These are phyloP conservation scores for Suillus subluteus DNA, from an alignment of 768 basidiomycete genomes.

Conservation along the genomic window DNA sequence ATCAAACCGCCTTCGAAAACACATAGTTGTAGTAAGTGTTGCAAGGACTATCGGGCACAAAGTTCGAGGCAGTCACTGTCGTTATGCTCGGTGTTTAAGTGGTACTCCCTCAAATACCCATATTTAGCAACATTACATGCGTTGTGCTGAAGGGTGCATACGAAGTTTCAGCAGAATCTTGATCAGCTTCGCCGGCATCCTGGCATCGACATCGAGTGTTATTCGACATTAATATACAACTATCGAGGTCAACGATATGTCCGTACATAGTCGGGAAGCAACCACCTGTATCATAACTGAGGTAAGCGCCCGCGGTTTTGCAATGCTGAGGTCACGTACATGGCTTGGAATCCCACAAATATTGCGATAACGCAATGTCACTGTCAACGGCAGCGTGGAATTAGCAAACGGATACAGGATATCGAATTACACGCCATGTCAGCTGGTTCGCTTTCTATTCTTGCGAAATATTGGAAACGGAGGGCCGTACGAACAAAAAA, in stretches of 20 bases:
- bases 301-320: background rate
- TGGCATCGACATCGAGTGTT: constrained; percentile 61
- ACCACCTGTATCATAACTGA: constrained; percentile 44
- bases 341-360: constrained; percentile 54
- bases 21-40: too few relatives aligned
- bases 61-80: too few relatives aligned
- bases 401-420: background rate
- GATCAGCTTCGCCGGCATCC: constrained; percentile 69
- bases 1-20: too few relatives aligned
- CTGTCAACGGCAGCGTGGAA: background rate
- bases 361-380: constrained; percentile 57
- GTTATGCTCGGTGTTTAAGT: too few relatives aligned
- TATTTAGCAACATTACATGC: background rate
- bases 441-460: constrained; percentile 6
- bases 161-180: constrained; percentile 61
- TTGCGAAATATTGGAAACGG: constrained; percentile 9
- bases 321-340: constrained; percentile 37
- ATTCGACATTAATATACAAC: constrained; percentile 18
- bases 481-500: constrained; percentile 11
- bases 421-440: background rate
- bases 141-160: constrained; percentile 24
- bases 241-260: background rate
- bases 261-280: constrained; percentile 62
- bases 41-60: too few relatives aligned
- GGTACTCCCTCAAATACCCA: constrained; percentile 20